Evolutionary conservation across 805 yeast genomes (phyloP).

Genomic region (Komagataella pseudopastoris): DNA sequence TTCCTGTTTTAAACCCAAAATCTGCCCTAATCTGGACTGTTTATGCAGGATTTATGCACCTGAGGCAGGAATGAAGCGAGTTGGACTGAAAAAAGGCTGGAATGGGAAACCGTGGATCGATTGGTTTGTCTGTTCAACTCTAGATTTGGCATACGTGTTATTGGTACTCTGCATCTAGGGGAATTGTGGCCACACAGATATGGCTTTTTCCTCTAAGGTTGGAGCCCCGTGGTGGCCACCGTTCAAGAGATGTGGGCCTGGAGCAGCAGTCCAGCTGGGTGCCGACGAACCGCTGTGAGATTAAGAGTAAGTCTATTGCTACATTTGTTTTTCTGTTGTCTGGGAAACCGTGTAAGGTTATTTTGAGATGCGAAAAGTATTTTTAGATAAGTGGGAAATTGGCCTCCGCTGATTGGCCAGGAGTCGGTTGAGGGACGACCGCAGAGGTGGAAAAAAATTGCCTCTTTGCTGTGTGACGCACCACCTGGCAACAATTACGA

Average conservation of each 20-base stretch:
- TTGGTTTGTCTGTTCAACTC: background rate
- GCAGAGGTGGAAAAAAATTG: background rate
- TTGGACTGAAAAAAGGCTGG: background rate
- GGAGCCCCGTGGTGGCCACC: background rate
- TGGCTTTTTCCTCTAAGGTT: too few species aligned
- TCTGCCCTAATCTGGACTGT: background rate
- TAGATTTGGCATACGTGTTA: background rate
- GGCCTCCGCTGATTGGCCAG: background rate
- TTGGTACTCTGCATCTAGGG: background rate
- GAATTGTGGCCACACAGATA: background rate
- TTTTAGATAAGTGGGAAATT: background rate
- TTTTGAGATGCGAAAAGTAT: background rate
- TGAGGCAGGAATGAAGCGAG: background rate
- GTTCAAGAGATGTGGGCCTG: background rate
- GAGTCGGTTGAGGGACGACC: background rate
- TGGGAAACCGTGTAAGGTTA: background rate
- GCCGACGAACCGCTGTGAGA: too few species aligned
- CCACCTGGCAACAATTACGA: background rate
- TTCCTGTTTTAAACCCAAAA: background rate
- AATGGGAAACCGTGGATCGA: background rate
- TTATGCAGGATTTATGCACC: background rate
- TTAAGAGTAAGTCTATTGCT: background rate
- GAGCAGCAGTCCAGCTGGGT: too few species aligned
- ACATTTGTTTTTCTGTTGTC: background rate
- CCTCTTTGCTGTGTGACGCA: background rate